These are phyloP conservation scores for Prunus fruticosa DNA, from an alignment of 306 rosid genomes.

Conservation along the genomic window DNA sequence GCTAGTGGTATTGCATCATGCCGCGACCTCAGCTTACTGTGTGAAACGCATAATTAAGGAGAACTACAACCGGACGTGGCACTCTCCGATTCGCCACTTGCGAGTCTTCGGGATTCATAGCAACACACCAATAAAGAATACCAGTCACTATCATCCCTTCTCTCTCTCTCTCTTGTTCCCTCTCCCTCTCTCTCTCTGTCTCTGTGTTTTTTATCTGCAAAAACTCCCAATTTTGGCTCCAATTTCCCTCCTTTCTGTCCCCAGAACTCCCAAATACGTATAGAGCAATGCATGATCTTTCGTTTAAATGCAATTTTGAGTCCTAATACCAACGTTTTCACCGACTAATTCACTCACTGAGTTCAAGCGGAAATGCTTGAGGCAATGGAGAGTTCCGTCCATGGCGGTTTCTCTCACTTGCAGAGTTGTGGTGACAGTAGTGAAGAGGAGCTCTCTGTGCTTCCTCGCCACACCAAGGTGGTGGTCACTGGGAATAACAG, in stretches of 20 bases:
- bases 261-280: conserved; percentile 34
- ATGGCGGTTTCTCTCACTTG: conserved; percentile 82
- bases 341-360: background rate
- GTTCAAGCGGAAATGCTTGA: conserved; percentile 57
- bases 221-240: conserved; percentile 44
- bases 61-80: conserved; percentile 54
- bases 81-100: conserved; percentile 22
- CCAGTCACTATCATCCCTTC: conserved; percentile 51
- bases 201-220: conserved; percentile 54
- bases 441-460: conserved; percentile 93
- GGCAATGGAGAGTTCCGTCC: conserved; percentile 81
- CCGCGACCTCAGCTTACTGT: conserved; percentile 17
- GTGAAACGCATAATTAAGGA: conserved; percentile 42
- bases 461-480: conserved; percentile 96
- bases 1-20: conserved; percentile 42
- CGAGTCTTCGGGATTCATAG: conserved; percentile 87
- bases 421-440: conserved; percentile 96
- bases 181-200: conserved; percentile 2
- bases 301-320: conserved; percentile 35
- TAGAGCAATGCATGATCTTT: conserved; percentile 67
- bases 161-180: conserved; percentile 17
- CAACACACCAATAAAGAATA: conserved; percentile 66
- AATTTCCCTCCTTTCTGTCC: conserved; percentile 30
- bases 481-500: conserved; percentile 98
- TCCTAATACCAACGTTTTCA: conserved; percentile 17